A percentile compares a stretch with the other conserved stretches of the same genome.
phyloP scores from a whole-genome alignment of 2,329 filamentous ascomycete species.

The Neofusicoccum umdonicola region DNA sequence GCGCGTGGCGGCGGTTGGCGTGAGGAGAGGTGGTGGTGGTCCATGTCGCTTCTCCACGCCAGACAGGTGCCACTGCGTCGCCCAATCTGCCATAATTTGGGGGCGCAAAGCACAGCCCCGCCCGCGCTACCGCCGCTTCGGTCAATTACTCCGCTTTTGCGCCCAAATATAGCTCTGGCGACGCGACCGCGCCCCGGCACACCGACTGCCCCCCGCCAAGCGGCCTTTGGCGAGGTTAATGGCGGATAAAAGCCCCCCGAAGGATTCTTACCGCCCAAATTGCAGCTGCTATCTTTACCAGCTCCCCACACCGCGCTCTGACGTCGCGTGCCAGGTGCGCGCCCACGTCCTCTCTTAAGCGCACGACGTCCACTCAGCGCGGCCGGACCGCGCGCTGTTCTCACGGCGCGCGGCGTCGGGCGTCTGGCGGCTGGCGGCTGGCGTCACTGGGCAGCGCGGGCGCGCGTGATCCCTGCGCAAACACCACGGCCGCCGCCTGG shows the following conservation, averaged over 20 bases:
- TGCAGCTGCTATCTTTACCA: not conserved
- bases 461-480: not conserved
- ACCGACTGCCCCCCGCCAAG: not conserved
- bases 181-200: not conserved
- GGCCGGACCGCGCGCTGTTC: not conserved
- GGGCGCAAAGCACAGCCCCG: not conserved
- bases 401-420: too few species aligned
- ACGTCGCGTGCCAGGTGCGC: not conserved
- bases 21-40: not conserved
- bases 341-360: not conserved
- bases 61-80: not conserved
- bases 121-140: not conserved
- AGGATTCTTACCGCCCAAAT: constrained; percentile 15
- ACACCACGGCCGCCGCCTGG: not conserved
- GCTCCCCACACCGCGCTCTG: not conserved
- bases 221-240: not conserved
- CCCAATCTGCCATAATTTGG: constrained; percentile 2
- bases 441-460: not conserved
- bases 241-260: constrained; percentile 12
- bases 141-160: constrained; percentile 3
- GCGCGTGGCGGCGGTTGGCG: not conserved
- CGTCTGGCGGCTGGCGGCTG: too few species aligned
- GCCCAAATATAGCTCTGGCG: not conserved
- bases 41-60: constrained; percentile 8
- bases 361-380: not conserved